A percentile compares a stretch with the other conserved stretches of the same genome.
phyloP scores from a whole-genome alignment of 805 yeast species.

The Spencermartinsiella europaea region DNA sequence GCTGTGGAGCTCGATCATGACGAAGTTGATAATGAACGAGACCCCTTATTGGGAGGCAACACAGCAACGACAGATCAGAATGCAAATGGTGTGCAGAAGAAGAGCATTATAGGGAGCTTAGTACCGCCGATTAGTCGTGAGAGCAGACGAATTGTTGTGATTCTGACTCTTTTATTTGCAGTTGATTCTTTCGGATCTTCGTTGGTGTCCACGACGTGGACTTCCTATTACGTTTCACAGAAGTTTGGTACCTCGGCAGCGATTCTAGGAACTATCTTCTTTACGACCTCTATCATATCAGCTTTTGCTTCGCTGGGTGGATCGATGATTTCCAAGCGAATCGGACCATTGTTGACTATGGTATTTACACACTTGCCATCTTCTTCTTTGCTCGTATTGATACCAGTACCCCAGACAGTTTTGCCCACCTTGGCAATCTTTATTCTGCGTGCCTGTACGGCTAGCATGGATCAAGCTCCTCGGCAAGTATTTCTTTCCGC shows the following conservation, averaged over 20 bases:
- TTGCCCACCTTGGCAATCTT: slow-evolving; percentile 46
- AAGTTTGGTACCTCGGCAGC: slow-evolving; percentile 50
- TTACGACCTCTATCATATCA: slow-evolving; percentile 54
- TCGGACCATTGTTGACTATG: slow-evolving; percentile 78
- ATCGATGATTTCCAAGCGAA: slow-evolving; percentile 40
- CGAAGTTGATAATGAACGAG: slow-evolving; percentile 5
- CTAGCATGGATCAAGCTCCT: slow-evolving; percentile 87
- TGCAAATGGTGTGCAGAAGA: background rate
- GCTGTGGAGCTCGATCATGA: slow-evolving; percentile 24
- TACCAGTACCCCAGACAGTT: slow-evolving; percentile 44
- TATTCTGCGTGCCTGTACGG: slow-evolving; percentile 52
- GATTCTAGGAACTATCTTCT: slow-evolving; percentile 62
- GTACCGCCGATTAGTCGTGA: slow-evolving; percentile 24
- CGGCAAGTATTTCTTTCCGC: slow-evolving; percentile 74
- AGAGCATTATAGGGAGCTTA: slow-evolving; percentile 2
- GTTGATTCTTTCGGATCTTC: slow-evolving; percentile 81
- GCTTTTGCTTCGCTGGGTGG: slow-evolving; percentile 52
- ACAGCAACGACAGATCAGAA: background rate
- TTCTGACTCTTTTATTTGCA: slow-evolving; percentile 47
- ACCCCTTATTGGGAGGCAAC: slow-evolving; percentile 13
- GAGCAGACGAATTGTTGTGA: slow-evolving; percentile 23
- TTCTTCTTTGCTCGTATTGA: slow-evolving; percentile 50
- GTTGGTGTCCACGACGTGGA: slow-evolving; percentile 78
- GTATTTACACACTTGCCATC: slow-evolving; percentile 73
- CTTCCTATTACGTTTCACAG: slow-evolving; percentile 66